Evolutionary conservation across 108 stramenopile species (phyloP).

Genomic region (Epipyxis sp.): DNA sequence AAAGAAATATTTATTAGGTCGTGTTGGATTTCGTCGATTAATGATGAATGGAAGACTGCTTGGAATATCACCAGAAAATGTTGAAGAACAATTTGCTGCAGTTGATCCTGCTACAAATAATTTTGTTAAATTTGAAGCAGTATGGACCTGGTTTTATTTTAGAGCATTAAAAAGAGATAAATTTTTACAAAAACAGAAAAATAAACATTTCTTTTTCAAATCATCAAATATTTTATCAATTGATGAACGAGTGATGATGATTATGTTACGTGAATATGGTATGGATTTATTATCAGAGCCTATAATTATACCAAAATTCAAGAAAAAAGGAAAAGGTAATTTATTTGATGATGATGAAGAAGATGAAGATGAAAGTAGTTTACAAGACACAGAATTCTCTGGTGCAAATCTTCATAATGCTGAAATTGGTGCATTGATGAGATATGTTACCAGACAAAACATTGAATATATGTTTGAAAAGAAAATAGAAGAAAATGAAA

Average conservation of each 20-base stretch:
- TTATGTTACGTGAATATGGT: not conserved
- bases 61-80: not conserved
- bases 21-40: not conserved
- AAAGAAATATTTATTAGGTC: not conserved
- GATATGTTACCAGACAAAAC: not conserved
- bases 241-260: not conserved
- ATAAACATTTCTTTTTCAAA: not conserved
- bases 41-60: not conserved
- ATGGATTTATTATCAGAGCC: not conserved
- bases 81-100: not conserved
- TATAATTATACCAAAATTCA: not conserved
- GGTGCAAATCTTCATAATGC: not conserved
- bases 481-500: too few species aligned
- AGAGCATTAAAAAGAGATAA: not conserved
- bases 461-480: too few species aligned
- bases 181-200: not conserved
- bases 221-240: not conserved
- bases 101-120: not conserved
- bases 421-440: constrained; percentile 7
- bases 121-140: not conserved
- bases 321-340: not conserved
- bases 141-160: not conserved
- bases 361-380: not conserved
- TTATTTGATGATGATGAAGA: not conserved
- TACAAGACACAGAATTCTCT: not conserved